Evolutionary conservation across 306 rosid genomes (phyloP), one percentile per base, ranked within the genome.

Genomic region (Spatholobus suberectus): DNA sequence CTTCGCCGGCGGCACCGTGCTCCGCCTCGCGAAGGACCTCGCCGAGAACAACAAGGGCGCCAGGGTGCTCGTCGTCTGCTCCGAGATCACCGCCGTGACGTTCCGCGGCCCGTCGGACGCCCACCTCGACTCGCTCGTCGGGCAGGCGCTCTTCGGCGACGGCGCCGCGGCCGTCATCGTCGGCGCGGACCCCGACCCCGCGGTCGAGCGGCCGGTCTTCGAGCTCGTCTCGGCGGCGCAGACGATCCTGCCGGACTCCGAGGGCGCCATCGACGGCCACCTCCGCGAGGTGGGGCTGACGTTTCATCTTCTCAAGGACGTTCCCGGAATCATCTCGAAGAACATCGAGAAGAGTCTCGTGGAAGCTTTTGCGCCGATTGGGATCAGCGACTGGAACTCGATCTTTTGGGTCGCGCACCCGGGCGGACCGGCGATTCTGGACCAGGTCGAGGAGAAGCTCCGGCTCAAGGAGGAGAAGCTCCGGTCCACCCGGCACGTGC

Each of bases 401-500:
- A 13, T 90, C 0, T 90, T 90, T 35, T 90, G 94, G 94, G 41
- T 90, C 0, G 92, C 92, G 0, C 94, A 89, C n/a, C 94, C 94
- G 0, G 94, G 94, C 17, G 94, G 94, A 3, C 94, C 92, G 0
- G 91, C 94, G 0, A 90, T 90, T 54, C 46, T 90, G 8, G 92
- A 90, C 59, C 94, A 90, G 65, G 94, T 90, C 0, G 91, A 90
- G 43, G 71, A 54, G 6, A 90, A 90, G 62, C 88, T 89, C 3
- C 57, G 79, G 3, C 82, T 90, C 2, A 81, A 87, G 6, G 86
- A 82, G 35, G 90, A 90, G 43, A 91, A 87, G 5, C 79, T 87
- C 18, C 69, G 66, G 32, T 76, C 90, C 2, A 87, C 90, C 0
- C 75, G 91, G 0, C 86, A 91, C 32, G 79, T 91, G 66, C 70